Evolutionary conservation across 208 protist species (phyloP).

Genomic region (Wallacemonas sp.): DNA sequence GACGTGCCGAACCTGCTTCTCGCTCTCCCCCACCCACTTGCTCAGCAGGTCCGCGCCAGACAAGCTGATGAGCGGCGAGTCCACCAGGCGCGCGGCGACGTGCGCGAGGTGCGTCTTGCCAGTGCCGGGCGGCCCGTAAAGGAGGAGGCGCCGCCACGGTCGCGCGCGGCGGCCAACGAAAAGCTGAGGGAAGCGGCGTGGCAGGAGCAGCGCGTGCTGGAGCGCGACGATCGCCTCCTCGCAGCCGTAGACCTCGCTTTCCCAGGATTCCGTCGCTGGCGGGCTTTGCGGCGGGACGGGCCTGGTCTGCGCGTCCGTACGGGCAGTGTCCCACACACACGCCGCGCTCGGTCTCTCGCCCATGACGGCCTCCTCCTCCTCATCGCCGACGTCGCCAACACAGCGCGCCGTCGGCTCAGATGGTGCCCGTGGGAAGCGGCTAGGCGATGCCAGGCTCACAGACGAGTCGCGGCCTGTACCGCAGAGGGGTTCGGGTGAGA

Average conservation of each 20-base stretch:
- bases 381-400: too few species aligned
- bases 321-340: too few species aligned
- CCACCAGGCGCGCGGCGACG: conserved; percentile 92
- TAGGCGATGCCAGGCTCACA: too few species aligned
- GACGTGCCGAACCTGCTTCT: conserved; percentile 93
- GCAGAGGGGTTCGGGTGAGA: too few species aligned
- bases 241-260: conserved; percentile 96
- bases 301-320: too few species aligned
- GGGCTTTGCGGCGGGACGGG: too few species aligned
- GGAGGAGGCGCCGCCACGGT: conserved; percentile 95
- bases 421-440: too few species aligned
- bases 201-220: conserved; percentile 97
- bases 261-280: conserved; percentile 34
- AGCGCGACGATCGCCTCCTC: conserved; percentile 95
- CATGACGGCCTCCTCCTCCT: too few species aligned
- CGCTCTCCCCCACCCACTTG: conserved; percentile 98
- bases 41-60: conserved; percentile 94
- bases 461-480: too few species aligned
- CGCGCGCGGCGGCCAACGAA: conserved; percentile 93
- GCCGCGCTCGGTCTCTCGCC: too few species aligned
- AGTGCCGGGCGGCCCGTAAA: conserved; percentile 98
- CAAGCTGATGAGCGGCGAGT: conserved; percentile 93
- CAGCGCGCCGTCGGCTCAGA: too few species aligned
- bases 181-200: conserved; percentile 95
- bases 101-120: conserved; percentile 98